Base-by-base conservation (phyloP, 2,329 filamentous ascomycete species). In the Verticillium zaregamsianum region DNA sequence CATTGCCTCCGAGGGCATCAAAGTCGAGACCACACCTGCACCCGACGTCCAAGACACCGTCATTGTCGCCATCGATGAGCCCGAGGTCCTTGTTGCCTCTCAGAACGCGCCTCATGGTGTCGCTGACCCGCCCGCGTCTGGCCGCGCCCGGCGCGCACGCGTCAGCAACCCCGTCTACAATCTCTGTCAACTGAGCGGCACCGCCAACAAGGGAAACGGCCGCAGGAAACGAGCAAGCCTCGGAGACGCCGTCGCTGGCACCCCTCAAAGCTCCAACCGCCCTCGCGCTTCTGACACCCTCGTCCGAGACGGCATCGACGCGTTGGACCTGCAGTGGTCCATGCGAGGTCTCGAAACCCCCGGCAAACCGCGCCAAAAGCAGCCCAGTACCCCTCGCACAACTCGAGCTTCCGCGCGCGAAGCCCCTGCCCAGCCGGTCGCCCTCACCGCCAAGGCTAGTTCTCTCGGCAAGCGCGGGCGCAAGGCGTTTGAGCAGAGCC, bases 131-230 rank as follows among this genome's bases (percentile, higher is more conserved):
- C 69, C 74, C 9, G 66, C 75, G n/a, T 67, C 72, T 58, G 69
- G 71, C 60, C 83, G 86, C 61, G 80, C 83, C 64, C 82, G 82
- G 67, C 84, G 88, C 68, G 77, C 80, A 40, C 82, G 84, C 64
- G 69, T 76, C n/a, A 82, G 80, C 59, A 77, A 86, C 20, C 81
- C 84, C 14, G 83, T 87, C 17, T 92, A 92, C 76, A 92, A 92
- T 68, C 76, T 90, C 17, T 80, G 85, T 65, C 82, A 84, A 67
- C 78, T 90, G 59, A 82, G 81, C 62, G 87, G 87, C 66, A 90
- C 85, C 57, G 81, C 82, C 32, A 79, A 82, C 54, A 49, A 49
- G 40, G 40, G 40, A 3, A 49, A 49, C n/a, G 40, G 40, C 20
- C 86, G 89, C 66, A 86, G 82, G 58, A 85, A 82, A 67, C 81